A percentile compares a stretch with the other conserved stretches of the same genome.
Conservation (phyloP, 495 filamentous ascomycete species). For the Neurospora sp. region DNA sequence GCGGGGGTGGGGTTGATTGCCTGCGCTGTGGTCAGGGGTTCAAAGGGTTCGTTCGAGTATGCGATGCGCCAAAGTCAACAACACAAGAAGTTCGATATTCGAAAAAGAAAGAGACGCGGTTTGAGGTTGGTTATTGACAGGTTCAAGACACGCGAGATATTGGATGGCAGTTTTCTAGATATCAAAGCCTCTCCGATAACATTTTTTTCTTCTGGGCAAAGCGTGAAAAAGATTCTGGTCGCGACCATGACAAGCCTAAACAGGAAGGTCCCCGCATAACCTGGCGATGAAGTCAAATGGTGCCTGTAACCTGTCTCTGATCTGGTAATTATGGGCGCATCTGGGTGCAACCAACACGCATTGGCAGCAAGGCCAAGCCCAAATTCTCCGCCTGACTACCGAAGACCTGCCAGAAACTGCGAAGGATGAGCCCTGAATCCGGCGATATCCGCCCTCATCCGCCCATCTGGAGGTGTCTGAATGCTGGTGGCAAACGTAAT, state of each 20-base stretch:
- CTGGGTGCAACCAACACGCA: neutral
- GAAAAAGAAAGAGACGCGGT: neutral
- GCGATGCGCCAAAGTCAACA: neutral
- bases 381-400: neutral
- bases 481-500: neutral
- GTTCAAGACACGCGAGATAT: neutral
- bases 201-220: neutral
- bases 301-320: neutral
- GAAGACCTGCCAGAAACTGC: neutral
- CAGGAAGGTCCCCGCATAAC: conserved; percentile 9
- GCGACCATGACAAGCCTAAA: conserved; percentile 1
- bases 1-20: neutral
- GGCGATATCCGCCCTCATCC: neutral
- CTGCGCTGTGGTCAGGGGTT: neutral
- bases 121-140: neutral
- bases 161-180: neutral
- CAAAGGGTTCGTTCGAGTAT: too few relatives aligned
- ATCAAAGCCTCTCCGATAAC: neutral
- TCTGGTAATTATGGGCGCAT: neutral
- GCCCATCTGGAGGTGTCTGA: neutral
- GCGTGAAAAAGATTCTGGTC: neutral
- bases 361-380: neutral
- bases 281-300: neutral
- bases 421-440: neutral
- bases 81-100: neutral